Evolutionary conservation across 1,284 basidiomycete genomes (phyloP), one percentile per base, ranked within the genome.

Genomic region (Fomitopsis schrenkii): DNA sequence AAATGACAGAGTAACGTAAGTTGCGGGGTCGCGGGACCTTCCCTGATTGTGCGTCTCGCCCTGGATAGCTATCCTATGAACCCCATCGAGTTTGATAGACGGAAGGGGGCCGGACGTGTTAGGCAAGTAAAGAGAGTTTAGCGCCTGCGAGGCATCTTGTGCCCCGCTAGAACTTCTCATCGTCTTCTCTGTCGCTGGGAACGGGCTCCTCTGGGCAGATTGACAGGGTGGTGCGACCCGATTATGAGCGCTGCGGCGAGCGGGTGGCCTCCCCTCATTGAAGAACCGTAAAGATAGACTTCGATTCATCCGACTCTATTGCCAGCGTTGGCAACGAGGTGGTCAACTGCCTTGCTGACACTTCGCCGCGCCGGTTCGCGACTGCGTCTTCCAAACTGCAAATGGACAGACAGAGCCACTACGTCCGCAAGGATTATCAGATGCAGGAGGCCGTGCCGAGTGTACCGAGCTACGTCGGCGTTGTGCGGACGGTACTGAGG

Each of bases 81-180:
- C 60, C 58, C 52, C 56, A 14, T 35, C 33, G 52, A 40, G 52
- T 48, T 58, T 59, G 61, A 62, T 62, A 53, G 61, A 62, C 58
- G 53, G 38, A 44, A 44, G 57, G 46, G 53, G 57, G 9, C 12
- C 33, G 38, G 30, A 57, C 57, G 35, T 19, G 59, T 19, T 22
- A 62, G 61, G 57, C 57, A 62, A 42, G 57, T 30, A 62, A 59
- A 59, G 36, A 59, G 52, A 52, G 61, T 62, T 62, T 53, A n/a
- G 22, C 42, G 59, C 59, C 38, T 61, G 41, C 46, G 59, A 44
- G 38, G 55, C 42, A 48, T 61, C 38, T 40, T 55, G 9, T 46
- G 57, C 10, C 22, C 28, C 52, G 44, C 52, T 58, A 62, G 50
- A 55, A 53, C 52, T 33, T 45, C 22, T 19, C 52, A 58, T 42